A percentile compares a stretch with the other conserved stretches of the same genome.
These are phyloP conservation scores for Blastobotrys mokoenaii DNA, from an alignment of 805 yeast genomes.

Conservation along the genomic window DNA sequence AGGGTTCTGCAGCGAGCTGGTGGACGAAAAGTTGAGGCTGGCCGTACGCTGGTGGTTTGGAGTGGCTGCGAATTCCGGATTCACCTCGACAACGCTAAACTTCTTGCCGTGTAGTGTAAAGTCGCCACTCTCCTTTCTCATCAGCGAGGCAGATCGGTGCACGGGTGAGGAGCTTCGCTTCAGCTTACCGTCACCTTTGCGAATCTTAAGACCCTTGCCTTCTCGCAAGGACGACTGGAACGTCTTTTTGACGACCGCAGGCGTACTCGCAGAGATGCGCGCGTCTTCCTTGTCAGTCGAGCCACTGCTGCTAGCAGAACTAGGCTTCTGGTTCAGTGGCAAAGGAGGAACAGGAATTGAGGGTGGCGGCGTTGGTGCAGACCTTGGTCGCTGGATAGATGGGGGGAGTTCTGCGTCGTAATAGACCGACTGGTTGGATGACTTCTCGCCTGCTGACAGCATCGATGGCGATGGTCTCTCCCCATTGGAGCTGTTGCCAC, in stretches of 20 bases:
- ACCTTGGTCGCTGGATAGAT: neutral
- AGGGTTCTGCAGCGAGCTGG: neutral
- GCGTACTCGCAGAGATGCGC: neutral
- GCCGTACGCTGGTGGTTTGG: constrained; percentile 14
- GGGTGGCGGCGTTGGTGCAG: neutral
- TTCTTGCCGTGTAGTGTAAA: constrained; percentile 25
- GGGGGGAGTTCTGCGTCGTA: neutral
- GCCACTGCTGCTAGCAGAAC: neutral
- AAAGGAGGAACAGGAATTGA: neutral
- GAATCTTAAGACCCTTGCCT: constrained; percentile 1
- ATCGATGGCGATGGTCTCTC: neutral
- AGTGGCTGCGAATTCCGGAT: constrained; percentile 24
- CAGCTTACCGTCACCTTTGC: neutral
- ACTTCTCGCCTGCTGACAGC: neutral
- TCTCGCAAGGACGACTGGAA: constrained; percentile 10
- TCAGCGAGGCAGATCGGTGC: constrained; percentile 17
- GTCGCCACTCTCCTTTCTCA: constrained; percentile 20
- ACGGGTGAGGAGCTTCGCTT: constrained; percentile 1
- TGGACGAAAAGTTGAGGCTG: neutral
- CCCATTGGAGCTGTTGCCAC: neutral
- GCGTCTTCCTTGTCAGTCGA: neutral
- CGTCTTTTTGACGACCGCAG: constrained; percentile 5
- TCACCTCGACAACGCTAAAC: constrained; percentile 26
- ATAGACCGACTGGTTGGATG: neutral
- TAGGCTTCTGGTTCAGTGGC: too few relatives aligned